A percentile compares a stretch with the other conserved stretches of the same genome.
Evolutionary conservation across 148 eudicot genomes (phyloP).

Genomic region (Diospyros lotus): DNA sequence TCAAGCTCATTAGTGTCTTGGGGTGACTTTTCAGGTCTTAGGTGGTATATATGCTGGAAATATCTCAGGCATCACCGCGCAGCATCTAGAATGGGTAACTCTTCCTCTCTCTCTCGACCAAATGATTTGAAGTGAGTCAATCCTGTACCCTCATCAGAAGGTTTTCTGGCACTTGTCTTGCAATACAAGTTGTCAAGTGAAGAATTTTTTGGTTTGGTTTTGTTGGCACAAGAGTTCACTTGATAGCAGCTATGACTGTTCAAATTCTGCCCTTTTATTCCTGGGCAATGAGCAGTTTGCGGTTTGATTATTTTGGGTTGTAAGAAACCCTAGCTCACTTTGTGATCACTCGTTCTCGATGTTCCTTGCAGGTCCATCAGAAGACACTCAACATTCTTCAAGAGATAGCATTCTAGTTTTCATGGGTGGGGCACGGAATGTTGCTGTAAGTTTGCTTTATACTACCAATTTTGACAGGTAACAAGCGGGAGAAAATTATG

Average conservation of each 20-base stretch:
- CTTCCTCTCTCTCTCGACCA: background rate
- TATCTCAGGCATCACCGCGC: conserved; percentile 91
- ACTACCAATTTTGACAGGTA: background rate
- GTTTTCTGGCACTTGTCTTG: conserved; percentile 1
- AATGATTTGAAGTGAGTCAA: background rate
- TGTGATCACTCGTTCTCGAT: conserved; percentile 9
- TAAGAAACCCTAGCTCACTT: background rate
- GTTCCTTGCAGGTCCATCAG: conserved; percentile 65
- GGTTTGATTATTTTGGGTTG: background rate
- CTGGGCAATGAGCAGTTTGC: too few species aligned
- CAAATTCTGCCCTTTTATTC: too few species aligned
- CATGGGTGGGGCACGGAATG: background rate
- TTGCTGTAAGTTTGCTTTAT: background rate
- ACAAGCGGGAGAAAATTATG: background rate
- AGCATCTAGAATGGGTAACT: conserved; percentile 94
- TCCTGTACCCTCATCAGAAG: background rate
- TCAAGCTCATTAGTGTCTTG: background rate
- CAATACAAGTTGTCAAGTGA: conserved; percentile 9
- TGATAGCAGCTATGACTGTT: too few species aligned
- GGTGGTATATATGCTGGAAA: conserved; percentile 93
- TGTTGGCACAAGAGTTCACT: background rate
- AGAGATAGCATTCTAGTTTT: conserved; percentile 76
- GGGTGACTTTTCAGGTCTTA: conserved; percentile 51
- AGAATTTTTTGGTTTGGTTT: background rate
- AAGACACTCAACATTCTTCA: conserved; percentile 80